These are phyloP conservation scores for Scortechinia acanthostroma DNA, from an alignment of 2,329 filamentous ascomycete genomes.

Conservation along the genomic window DNA sequence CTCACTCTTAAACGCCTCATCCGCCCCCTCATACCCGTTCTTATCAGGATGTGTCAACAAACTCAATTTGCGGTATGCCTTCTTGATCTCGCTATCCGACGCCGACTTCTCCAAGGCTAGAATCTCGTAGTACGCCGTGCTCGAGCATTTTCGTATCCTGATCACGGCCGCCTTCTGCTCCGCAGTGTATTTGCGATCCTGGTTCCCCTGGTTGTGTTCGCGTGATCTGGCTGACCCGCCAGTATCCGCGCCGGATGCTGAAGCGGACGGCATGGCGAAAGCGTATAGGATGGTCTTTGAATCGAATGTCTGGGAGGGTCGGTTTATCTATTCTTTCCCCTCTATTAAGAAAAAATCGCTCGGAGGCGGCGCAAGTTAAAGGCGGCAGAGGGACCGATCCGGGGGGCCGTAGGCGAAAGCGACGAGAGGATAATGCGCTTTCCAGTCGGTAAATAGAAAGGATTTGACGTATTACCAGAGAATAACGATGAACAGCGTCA, in stretches of 20 bases:
- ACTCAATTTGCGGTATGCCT: constrained; percentile 91
- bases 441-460: no score
- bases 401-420: no score
- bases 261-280: no score
- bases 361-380: no score
- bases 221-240: constrained; percentile 27
- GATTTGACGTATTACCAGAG: no score
- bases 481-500: no score
- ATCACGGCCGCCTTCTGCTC: constrained; percentile 90
- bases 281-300: no score
- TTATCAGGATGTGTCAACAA: constrained; percentile 96
- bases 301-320: no score
- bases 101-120: constrained; percentile 63
- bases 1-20: constrained; percentile 87
- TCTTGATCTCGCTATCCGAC: constrained; percentile 82
- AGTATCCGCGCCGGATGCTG: constrained; percentile 3
- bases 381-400: no score
- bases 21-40: constrained; percentile 89
- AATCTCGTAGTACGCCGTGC: constrained; percentile 94
- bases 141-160: constrained; percentile 74
- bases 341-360: no score
- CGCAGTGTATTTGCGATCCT: constrained; percentile 68
- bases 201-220: constrained; percentile 38
- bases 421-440: no score
- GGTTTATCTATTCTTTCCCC: no score